Percentiles rank a stretch among this genome's conserved stretches.
phyloP scores from a whole-genome alignment of 495 filamentous ascomycete genomes.

The Astrothelium macrocarpum region DNA sequence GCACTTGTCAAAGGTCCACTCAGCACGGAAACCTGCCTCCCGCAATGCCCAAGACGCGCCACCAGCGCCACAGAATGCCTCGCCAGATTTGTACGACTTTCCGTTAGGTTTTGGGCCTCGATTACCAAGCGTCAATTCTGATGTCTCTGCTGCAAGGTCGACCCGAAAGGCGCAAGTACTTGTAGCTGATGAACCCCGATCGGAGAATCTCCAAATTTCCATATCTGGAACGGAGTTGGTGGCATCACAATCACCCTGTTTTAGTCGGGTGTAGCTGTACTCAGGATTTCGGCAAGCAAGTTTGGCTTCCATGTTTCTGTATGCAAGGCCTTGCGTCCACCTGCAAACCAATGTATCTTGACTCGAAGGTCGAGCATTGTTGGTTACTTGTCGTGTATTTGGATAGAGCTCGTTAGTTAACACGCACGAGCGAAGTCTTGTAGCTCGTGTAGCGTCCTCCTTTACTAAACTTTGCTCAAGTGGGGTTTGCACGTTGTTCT shows the following conservation, averaged over 20 bases:
- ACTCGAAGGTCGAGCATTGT: background rate
- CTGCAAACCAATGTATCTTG: background rate
- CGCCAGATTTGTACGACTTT: slow-evolving; percentile 25
- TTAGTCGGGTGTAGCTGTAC: background rate
- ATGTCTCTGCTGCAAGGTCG: background rate
- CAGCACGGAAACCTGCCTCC: slow-evolving; percentile 48
- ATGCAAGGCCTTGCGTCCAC: background rate
- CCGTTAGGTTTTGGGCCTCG: background rate
- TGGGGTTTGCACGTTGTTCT: background rate
- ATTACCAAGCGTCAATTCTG: background rate
- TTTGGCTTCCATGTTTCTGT: background rate
- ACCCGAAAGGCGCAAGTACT: background rate
- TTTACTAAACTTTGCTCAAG: background rate
- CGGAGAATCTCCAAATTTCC: background rate
- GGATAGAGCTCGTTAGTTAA: background rate
- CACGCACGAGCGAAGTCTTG: background rate
- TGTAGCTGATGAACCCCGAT: background rate
- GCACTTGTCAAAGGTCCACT: slow-evolving; percentile 56
- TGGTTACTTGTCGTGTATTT: background rate
- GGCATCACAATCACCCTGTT: background rate
- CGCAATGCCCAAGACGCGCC: slow-evolving; percentile 62
- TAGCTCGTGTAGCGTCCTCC: background rate
- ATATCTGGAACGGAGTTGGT: background rate
- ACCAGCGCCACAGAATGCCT: slow-evolving; percentile 69
- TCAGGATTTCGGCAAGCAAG: background rate